These are phyloP conservation scores for Nyssa sinensis DNA, from an alignment of 148 eudicot species.

Conservation along the genomic window DNA sequence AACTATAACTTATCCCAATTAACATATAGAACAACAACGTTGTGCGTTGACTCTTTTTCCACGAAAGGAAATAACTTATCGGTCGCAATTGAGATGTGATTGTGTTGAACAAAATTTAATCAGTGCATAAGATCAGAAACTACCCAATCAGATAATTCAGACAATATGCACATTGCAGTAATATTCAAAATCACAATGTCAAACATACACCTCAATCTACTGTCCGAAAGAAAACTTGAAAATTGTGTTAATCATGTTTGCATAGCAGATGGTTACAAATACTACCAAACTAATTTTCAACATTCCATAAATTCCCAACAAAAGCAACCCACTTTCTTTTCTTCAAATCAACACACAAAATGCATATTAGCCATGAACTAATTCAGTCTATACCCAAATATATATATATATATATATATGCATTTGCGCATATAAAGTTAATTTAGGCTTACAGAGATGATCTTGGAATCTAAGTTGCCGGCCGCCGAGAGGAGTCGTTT, in stretches of 20 bases:
- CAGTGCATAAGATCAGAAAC: background rate
- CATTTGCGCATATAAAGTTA: too few relatives aligned
- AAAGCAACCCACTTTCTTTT: background rate
- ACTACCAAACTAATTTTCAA: background rate
- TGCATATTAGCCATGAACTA: background rate
- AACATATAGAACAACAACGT: too few relatives aligned
- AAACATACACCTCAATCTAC: background rate
- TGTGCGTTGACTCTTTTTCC: background rate
- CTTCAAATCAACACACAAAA: slow-evolving; percentile 2
- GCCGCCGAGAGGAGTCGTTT: slow-evolving; percentile 48
- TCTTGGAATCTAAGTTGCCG: slow-evolving; percentile 42
- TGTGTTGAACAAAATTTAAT: too few relatives aligned
- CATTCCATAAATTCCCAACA: background rate
- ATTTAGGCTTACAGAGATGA: slow-evolving; percentile 37
- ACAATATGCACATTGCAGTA: background rate
- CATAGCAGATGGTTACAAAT: background rate
- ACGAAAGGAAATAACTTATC: background rate
- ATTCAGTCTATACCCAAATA: too few relatives aligned
- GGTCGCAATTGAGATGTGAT: too few relatives aligned
- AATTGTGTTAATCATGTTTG: background rate
- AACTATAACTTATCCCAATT: too few relatives aligned
- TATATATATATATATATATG: background rate
- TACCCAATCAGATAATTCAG: background rate
- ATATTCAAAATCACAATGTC: background rate
- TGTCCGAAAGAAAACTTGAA: too few relatives aligned